These are phyloP conservation scores for Sordariomycetes sp. DNA, from an alignment of 2,329 filamentous ascomycete genomes.

Conservation along the genomic window DNA sequence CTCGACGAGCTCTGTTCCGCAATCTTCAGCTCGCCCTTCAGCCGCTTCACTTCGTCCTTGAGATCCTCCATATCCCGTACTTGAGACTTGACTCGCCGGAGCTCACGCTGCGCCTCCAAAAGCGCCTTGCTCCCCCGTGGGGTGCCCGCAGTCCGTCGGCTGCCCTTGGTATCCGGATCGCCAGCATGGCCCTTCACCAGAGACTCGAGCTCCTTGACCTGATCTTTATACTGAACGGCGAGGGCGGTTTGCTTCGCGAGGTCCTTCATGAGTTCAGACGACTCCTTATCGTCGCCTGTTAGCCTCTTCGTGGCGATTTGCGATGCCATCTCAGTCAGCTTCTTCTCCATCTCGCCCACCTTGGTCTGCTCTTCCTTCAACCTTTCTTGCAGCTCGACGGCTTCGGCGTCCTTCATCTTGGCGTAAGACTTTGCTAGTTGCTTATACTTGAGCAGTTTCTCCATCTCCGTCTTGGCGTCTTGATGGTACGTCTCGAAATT, in stretches of 20 bases:
- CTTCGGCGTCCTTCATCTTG: conserved; percentile 62
- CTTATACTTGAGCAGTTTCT: conserved; percentile 68
- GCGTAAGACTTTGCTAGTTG: conserved; percentile 68
- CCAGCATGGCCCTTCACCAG: conserved; percentile 18
- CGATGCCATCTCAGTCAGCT: conserved; percentile 44
- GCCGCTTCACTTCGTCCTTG: conserved; percentile 35
- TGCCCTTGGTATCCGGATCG: not conserved
- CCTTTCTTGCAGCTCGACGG: conserved; percentile 49
- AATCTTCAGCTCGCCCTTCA: conserved; percentile 34
- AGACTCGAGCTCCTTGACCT: conserved; percentile 44
- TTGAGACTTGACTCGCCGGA: conserved; percentile 39
- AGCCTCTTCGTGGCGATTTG: conserved; percentile 30
- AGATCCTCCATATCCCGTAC: conserved; percentile 36
- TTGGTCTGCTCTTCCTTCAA: conserved; percentile 56
- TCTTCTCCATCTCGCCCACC: conserved; percentile 49
- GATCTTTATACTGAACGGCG: conserved; percentile 42
- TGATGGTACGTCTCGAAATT: conserved; percentile 63
- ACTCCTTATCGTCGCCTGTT: conserved; percentile 26
- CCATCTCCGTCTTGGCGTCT: conserved; percentile 60
- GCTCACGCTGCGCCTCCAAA: conserved; percentile 37
- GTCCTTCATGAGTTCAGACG: conserved; percentile 34
- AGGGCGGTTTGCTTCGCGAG: conserved; percentile 44
- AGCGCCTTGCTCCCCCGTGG: conserved; percentile 37
- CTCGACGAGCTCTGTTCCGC: conserved; percentile 29
- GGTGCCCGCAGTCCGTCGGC: conserved; percentile 24